Conservation (phyloP, 768 basidiomycete genomes). For the Leccinum subgranulosum region DNA sequence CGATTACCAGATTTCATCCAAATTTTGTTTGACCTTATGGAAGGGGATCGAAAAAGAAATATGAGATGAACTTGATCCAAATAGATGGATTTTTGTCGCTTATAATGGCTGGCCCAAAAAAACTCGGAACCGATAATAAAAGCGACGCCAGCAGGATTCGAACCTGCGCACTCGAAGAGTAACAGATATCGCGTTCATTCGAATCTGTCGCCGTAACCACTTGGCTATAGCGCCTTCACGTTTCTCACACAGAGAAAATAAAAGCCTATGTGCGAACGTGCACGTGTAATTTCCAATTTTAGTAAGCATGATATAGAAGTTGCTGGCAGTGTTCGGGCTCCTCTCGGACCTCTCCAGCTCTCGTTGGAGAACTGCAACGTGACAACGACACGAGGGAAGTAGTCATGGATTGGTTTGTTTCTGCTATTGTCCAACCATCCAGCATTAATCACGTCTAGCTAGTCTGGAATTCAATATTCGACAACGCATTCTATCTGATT, state of each 20-base stretch:
- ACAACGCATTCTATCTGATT: conserved; percentile 71
- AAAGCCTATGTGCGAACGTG: neutral
- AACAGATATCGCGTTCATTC: conserved; percentile 39
- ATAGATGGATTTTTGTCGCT: too few relatives aligned
- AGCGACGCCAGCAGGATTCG: conserved; percentile 41
- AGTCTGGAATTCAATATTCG: conserved; percentile 80
- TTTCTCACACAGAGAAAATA: neutral
- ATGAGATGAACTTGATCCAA: too few relatives aligned
- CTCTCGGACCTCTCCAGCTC: neutral
- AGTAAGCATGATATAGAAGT: neutral
- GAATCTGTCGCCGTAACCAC: conserved; percentile 79
- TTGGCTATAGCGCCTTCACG: conserved; percentile 56
- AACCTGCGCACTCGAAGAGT: conserved; percentile 40
- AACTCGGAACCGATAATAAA: conserved; percentile 1
- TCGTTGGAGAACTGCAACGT: too few relatives aligned
- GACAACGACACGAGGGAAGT: too few relatives aligned
- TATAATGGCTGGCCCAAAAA: neutral
- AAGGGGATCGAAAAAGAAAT: neutral
- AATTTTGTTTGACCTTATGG: neutral
- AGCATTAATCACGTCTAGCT: neutral
- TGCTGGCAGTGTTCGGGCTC: neutral
- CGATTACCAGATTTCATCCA: neutral
- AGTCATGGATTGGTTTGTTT: conserved; percentile 50
- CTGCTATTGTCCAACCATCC: neutral
- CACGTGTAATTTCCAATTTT: too few relatives aligned